Evolutionary conservation across 1,284 basidiomycete species (phyloP), one percentile per base, ranked within the genome.

Genomic region (Microstroma glucosiphilum): DNA sequence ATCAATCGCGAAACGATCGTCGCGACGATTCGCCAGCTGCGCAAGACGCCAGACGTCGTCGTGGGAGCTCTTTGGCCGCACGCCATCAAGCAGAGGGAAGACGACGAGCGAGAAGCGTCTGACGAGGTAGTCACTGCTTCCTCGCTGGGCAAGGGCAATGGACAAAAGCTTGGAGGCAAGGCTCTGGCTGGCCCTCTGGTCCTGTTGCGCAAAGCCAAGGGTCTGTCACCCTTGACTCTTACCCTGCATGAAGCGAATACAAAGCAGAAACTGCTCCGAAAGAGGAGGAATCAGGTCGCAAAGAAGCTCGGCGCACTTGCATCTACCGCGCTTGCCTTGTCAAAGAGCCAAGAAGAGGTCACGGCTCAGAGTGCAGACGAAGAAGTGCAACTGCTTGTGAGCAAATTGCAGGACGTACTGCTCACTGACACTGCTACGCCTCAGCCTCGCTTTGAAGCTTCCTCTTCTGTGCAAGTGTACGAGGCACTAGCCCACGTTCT

Each of bases 11-110:
- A 54, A 21, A 54, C 51, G 21, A 21, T 54, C 19, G 3, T 26
- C 3, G 51, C 51, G 19, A 54, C 51, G 7, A 25, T 54, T 6
- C 21, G 21, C 13, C 21, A 17, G 15, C 17, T 57, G 54, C 40
- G 61, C 59, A 62, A 68, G 58, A 70, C 71, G 6, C 71, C 70
- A 40, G 64, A 69, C 48, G 58, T 70, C 53, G 51, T 72, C 60
- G 66, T 72, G 6, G 69, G 70, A 7, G 67, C 70, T 61, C 62
- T 73, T 7, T 73, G 72, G 30, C 71, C 71, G 0, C 42, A 51
- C 37, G n/a, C 62, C 9, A 48, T 61, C n/a, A 37, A 37, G 30
- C 30, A 37, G 3, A 37, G 30, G 30, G 42, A 43, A 19, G 4
- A 2, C 43, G 30, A 59, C 40, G 19, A 25, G 21, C 4, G 9